Percentiles rank a stretch among this genome's conserved stretches.
Conservation (phyloP, 306 rosid species). For the Sicyos edulis region DNA sequence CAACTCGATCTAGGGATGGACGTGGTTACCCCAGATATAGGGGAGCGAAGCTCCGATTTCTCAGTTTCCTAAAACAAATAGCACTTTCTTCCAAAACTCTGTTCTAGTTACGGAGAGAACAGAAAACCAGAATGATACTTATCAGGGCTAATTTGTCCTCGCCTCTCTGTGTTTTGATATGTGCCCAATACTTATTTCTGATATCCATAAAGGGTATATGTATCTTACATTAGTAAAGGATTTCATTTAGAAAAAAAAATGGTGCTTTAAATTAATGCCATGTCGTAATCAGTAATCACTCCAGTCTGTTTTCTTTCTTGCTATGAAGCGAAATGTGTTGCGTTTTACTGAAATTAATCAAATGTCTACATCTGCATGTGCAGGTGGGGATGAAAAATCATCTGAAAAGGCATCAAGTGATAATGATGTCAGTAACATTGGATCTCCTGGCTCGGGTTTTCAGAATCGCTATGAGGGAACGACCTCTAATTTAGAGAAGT, state of each 20-base stretch:
- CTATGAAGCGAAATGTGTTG: not conserved
- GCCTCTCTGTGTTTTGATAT: not conserved
- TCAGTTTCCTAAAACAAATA: too few species aligned
- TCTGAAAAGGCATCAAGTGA: slow-evolving; percentile 50
- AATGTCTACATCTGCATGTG: slow-evolving; percentile 8
- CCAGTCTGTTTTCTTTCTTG: slow-evolving; percentile 1
- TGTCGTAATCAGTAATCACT: not conserved
- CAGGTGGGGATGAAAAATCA: slow-evolving; percentile 74
- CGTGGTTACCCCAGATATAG: too few species aligned
- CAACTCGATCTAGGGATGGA: too few species aligned
- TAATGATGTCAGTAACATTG: slow-evolving; percentile 44
- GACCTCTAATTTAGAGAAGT: slow-evolving; percentile 59
- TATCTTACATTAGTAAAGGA: not conserved
- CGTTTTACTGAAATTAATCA: not conserved
- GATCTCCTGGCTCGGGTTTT: slow-evolving; percentile 44
- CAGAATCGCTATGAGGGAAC: slow-evolving; percentile 40
- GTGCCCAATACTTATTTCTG: not conserved
- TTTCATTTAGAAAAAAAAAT: not conserved
- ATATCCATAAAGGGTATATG: not conserved
- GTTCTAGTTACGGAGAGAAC: too few species aligned
- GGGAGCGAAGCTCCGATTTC: too few species aligned
- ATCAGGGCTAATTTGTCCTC: not conserved
- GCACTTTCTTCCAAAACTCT: too few species aligned
- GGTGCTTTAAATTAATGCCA: not conserved
- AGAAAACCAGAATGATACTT: not conserved